These are phyloP conservation scores for Mucor lusitanicus DNA, from an alignment of 371 early-diverging fungal species.

Conservation along the genomic window DNA sequence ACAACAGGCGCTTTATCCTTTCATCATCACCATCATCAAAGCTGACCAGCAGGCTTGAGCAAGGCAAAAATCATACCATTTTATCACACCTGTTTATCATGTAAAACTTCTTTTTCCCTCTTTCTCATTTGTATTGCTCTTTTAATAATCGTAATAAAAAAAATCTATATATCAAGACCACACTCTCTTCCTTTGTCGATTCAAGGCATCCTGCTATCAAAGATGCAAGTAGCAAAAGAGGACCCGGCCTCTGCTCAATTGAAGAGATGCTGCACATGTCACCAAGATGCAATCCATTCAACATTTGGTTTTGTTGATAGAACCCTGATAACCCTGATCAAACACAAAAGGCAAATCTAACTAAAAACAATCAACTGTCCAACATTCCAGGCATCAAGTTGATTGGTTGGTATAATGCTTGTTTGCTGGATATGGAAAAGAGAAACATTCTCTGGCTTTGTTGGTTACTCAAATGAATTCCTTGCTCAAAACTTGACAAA, in stretches of 20 bases:
- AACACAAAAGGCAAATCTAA: background rate
- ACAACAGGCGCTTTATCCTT: background rate
- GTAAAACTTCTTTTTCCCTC: background rate
- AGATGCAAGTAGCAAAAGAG: too few relatives aligned
- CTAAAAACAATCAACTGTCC: background rate
- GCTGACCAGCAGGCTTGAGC: background rate
- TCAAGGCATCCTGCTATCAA: too few relatives aligned
- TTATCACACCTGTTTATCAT: background rate
- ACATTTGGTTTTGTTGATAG: background rate
- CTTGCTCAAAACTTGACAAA: background rate
- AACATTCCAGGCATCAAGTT: background rate
- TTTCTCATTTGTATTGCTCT: background rate
- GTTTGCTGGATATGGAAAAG: background rate
- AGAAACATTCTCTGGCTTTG: background rate
- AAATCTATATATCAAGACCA: background rate
- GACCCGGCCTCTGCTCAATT: too few relatives aligned
- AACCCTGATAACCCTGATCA: conserved; percentile 3
- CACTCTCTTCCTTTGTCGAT: background rate
- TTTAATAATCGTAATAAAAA: background rate
- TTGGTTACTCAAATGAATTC: background rate
- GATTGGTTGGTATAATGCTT: background rate
- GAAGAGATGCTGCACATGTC: too few relatives aligned
- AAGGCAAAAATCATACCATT: background rate
- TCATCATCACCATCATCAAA: background rate
- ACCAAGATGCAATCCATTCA: too few relatives aligned